phyloP scores from a whole-genome alignment of 108 stramenopile genomes.

The Cyclotella kingstonii region DNA sequence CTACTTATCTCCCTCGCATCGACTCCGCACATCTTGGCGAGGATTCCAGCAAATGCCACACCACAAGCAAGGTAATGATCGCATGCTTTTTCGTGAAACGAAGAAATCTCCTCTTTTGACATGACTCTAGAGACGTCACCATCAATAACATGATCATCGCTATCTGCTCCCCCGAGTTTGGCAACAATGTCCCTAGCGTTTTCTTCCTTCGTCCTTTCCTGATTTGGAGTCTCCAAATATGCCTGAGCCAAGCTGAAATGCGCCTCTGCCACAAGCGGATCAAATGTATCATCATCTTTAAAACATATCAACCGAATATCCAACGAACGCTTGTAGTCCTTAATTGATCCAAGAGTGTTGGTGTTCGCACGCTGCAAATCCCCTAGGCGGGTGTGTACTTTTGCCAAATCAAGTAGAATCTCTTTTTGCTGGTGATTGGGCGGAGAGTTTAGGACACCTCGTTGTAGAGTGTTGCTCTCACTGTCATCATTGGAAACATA shows the following conservation, averaged over 20 bases:
- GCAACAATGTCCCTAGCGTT: constrained; percentile 16
- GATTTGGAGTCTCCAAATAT: constrained; percentile 46
- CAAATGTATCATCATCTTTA: constrained; percentile 30
- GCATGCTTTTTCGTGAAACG: constrained; percentile 47
- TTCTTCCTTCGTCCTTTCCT: constrained; percentile 24
- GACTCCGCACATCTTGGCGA: constrained; percentile 58
- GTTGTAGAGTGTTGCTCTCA: too few relatives aligned
- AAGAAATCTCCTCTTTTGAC: constrained; percentile 31
- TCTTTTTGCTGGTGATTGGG: constrained; percentile 2
- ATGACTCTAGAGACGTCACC: constrained; percentile 1
- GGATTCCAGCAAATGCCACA: constrained; percentile 52
- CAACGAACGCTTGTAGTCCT: constrained; percentile 61
- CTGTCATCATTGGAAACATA: neutral
- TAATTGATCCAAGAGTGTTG: constrained; percentile 49
- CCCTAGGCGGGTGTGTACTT: constrained; percentile 69
- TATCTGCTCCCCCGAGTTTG: constrained; percentile 10
- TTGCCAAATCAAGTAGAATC: constrained; percentile 61
- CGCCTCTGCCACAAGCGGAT: constrained; percentile 76
- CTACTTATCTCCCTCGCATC: constrained; percentile 49
- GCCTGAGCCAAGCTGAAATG: constrained; percentile 62
- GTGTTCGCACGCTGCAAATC: constrained; percentile 78
- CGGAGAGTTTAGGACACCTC: too few relatives aligned
- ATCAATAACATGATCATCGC: neutral
- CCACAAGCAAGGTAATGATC: constrained; percentile 64
- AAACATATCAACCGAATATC: constrained; percentile 21